A percentile compares a stretch with the other conserved stretches of the same genome.
Evolutionary conservation across 1,284 basidiomycete species (phyloP).

Genomic region (Microbotryomycetes sp.): DNA sequence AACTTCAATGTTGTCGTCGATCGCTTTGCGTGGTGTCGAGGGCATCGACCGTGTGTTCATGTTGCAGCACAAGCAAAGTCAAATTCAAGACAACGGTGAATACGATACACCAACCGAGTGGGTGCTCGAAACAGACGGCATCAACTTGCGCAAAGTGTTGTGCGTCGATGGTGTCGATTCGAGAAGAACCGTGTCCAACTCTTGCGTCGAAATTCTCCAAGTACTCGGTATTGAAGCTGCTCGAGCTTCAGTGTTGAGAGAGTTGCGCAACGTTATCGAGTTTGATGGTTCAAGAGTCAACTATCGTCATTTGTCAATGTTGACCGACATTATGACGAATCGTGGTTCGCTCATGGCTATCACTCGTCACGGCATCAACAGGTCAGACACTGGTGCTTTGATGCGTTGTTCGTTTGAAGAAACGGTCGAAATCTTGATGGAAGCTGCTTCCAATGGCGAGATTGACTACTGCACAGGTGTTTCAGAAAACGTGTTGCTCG

Average conservation of each 20-base stretch:
- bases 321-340: conserved; percentile 98
- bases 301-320: conserved; percentile 89
- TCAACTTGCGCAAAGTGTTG: conserved; percentile 90
- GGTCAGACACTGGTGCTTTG: conserved; percentile 90
- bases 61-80: conserved; percentile 71
- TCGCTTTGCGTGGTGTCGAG: conserved; percentile 86
- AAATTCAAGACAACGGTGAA: conserved; percentile 51
- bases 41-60: conserved; percentile 92
- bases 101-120: conserved; percentile 64
- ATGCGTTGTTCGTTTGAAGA: conserved; percentile 99
- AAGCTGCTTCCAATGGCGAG: conserved; percentile 95
- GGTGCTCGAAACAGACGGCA: conserved; percentile 95
- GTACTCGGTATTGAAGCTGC: conserved; percentile 99
- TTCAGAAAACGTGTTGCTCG: conserved; percentile 96
- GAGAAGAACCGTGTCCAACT: conserved; percentile 89
- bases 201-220: conserved; percentile 89
- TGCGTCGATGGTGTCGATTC: conserved; percentile 92
- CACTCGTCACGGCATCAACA: conserved; percentile 98
- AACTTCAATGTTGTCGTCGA: conserved; percentile 93
- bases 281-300: conserved; percentile 99
- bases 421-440: conserved; percentile 98
- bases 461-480: conserved; percentile 97
- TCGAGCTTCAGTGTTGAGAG: conserved; percentile 84
- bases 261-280: conserved; percentile 89
- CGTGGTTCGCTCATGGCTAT: conserved; percentile 95